Evolutionary conservation across 1,284 basidiomycete genomes (phyloP).

Genomic region (Rhodotorula glutinis): DNA sequence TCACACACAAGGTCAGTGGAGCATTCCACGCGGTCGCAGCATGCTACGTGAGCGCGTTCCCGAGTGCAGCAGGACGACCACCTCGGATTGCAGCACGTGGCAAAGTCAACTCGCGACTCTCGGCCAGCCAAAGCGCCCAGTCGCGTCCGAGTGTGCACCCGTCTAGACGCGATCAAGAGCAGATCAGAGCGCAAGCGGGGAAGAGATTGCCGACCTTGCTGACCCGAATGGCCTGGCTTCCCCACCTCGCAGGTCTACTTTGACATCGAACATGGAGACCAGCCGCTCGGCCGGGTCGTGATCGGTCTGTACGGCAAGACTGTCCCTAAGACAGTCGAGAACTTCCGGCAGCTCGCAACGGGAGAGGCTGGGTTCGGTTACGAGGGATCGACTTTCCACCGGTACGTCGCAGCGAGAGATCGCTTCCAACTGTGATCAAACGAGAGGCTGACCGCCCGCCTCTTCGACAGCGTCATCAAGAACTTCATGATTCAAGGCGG

Average conservation of each 20-base stretch:
- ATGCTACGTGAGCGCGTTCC: not conserved
- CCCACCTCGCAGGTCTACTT: constrained; percentile 65
- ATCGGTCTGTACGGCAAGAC: constrained; percentile 59
- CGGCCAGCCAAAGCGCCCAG: too few relatives aligned
- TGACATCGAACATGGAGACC: constrained; percentile 71
- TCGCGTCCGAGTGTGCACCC: too few relatives aligned
- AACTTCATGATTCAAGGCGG: constrained; percentile 50
- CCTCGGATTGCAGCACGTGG: too few relatives aligned
- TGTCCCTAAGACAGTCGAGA: constrained; percentile 57
- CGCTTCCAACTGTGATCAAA: not conserved
- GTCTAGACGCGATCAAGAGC: too few relatives aligned
- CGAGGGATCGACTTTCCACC: constrained; percentile 58
- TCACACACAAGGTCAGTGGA: constrained; percentile 66
- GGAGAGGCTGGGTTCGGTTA: constrained; percentile 74
- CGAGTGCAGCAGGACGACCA: too few relatives aligned
- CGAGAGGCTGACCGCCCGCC: too few relatives aligned
- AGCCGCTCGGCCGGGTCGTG: constrained; percentile 63
- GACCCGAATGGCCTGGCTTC: too few relatives aligned
- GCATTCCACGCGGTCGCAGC: not conserved
- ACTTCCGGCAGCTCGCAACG: constrained; percentile 52
- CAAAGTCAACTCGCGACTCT: too few relatives aligned
- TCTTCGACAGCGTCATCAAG: constrained; percentile 6
- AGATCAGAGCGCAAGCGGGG: too few relatives aligned
- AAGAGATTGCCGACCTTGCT: too few relatives aligned
- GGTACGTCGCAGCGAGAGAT: constrained; percentile 54